Conservation (phyloP, 495 filamentous ascomycete species). For the Hypoxylon trugodes region DNA sequence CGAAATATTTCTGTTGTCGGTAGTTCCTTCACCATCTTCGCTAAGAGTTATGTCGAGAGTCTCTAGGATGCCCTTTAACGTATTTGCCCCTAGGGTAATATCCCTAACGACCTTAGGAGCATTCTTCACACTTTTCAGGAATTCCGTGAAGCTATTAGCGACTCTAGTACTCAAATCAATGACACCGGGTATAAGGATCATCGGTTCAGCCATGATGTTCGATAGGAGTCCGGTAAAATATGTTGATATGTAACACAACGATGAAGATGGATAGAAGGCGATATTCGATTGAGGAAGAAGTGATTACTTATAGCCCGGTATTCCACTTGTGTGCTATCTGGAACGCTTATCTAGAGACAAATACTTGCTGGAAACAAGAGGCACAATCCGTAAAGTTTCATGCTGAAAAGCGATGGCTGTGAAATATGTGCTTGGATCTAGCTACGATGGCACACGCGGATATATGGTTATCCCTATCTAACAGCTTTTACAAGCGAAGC, state of each 20-base stretch:
- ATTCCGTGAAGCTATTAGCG: slow-evolving; percentile 1
- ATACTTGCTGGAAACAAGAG: too few relatives aligned
- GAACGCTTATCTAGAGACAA: too few relatives aligned
- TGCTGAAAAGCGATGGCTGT: too few relatives aligned
- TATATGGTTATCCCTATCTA: too few relatives aligned
- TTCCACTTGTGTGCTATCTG: neutral
- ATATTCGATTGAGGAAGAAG: neutral
- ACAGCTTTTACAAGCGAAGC: too few relatives aligned
- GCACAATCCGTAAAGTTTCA: too few relatives aligned
- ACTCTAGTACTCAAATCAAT: slow-evolving; percentile 3
- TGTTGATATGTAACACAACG: neutral
- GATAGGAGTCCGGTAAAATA: neutral
- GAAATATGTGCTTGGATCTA: too few relatives aligned
- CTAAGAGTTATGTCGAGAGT: slow-evolving; percentile 4
- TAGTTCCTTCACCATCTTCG: neutral
- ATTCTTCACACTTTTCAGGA: slow-evolving; percentile 23
- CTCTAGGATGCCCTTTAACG: slow-evolving; percentile 14
- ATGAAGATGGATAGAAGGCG: neutral
- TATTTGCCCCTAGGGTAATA: slow-evolving; percentile 17
- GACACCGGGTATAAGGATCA: neutral
- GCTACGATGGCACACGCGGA: too few relatives aligned
- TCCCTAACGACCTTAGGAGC: slow-evolving; percentile 5
- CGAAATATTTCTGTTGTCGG: neutral
- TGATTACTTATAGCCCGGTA: too few relatives aligned
- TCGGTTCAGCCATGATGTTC: slow-evolving; percentile 1